Conservation (phyloP, 176 grass and related monocot genomes). For the Triticum urartu region DNA sequence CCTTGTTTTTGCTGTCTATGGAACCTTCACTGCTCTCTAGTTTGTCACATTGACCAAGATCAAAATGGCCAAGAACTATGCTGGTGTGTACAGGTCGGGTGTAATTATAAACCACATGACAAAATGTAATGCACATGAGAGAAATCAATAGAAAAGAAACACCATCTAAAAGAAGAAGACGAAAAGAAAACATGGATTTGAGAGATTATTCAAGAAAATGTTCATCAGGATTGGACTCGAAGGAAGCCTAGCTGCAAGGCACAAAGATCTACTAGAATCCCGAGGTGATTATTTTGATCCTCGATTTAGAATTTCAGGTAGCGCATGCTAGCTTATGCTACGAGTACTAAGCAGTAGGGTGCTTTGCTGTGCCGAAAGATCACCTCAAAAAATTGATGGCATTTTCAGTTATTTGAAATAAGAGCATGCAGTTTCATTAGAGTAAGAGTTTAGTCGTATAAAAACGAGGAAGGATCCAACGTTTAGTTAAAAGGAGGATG, state of each 20-base stretch:
- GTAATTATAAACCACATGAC: background rate
- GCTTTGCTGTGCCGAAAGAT: no score
- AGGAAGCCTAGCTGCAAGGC: background rate
- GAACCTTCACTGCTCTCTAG: conserved; percentile 40
- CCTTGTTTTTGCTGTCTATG: conserved; percentile 55
- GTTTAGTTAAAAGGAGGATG: no score
- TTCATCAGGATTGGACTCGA: background rate
- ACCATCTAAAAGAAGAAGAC: background rate
- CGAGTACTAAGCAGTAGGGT: no score
- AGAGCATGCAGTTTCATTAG: no score
- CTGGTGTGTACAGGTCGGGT: background rate
- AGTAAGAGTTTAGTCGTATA: no score
- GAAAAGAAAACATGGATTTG: background rate
- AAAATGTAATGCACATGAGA: background rate
- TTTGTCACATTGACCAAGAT: background rate
- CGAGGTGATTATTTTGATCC: no score
- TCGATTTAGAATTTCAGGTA: no score
- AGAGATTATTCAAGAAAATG: background rate
- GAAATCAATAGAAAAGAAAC: background rate
- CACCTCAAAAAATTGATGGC: no score
- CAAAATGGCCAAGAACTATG: background rate
- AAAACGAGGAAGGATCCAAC: no score
- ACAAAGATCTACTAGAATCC: no score
- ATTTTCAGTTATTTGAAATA: no score
- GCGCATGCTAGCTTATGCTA: no score